phyloP scores from a whole-genome alignment of 164 flowering plant species.

The Aristolochia fimbriata region DNA sequence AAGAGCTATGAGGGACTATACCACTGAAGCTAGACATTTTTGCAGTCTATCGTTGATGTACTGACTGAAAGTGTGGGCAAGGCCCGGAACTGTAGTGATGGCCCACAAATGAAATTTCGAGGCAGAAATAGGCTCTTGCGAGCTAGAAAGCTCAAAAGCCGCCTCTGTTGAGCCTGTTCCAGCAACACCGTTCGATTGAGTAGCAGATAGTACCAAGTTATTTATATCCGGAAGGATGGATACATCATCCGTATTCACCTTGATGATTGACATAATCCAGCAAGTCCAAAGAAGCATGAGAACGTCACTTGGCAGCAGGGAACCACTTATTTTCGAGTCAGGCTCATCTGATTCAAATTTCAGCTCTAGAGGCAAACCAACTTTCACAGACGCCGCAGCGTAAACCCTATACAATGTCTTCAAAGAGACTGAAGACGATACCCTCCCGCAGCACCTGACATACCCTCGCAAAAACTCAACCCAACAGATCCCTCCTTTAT shows the following conservation, averaged over 20 bases:
- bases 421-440: conserved; percentile 38
- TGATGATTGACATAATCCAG: conserved; percentile 48
- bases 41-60: conserved; percentile 52
- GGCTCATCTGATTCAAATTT: conserved; percentile 15
- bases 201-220: conserved; percentile 55
- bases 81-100: conserved; percentile 47
- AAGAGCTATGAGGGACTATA: conserved; percentile 16
- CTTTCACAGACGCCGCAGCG: conserved; percentile 27
- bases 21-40: conserved; percentile 32
- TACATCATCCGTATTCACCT: conserved; percentile 7
- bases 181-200: conserved; percentile 42
- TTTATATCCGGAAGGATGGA: conserved; percentile 49
- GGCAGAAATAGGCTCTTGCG: conserved; percentile 43
- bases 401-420: conserved; percentile 45
- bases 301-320: conserved; percentile 37
- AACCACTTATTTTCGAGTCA: conserved; percentile 28
- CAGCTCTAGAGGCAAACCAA: conserved; percentile 26
- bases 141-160: conserved; percentile 27
- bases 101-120: conserved; percentile 66
- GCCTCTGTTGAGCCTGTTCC: conserved; percentile 27
- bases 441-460: conserved; percentile 55
- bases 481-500: conserved; percentile 60
- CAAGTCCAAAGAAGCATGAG: conserved; percentile 56
- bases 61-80: conserved; percentile 46
- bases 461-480: conserved; percentile 72